phyloP scores from a whole-genome alignment of 805 yeast genomes.

The Metschnikowia dekortorum region DNA sequence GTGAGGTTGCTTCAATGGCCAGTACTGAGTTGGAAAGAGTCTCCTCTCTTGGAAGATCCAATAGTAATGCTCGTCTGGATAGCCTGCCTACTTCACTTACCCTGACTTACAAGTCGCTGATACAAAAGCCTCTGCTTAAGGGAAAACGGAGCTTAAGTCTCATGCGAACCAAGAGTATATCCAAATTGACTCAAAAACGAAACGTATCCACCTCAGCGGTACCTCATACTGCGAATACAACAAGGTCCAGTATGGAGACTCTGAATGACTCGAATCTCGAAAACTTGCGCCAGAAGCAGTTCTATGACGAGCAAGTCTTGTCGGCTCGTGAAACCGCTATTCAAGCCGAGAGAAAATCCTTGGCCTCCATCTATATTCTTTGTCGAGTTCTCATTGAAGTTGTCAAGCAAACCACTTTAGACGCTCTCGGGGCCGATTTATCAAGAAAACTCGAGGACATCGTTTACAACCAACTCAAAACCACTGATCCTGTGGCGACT shows the following conservation, averaged over 20 bases:
- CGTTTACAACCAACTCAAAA: slow-evolving; percentile 81
- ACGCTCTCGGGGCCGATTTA: slow-evolving; percentile 69
- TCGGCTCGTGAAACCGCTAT: slow-evolving; percentile 63
- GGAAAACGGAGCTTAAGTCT: slow-evolving; percentile 39
- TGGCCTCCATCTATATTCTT: slow-evolving; percentile 80
- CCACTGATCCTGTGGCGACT: slow-evolving; percentile 76
- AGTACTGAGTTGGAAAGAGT: slow-evolving; percentile 37
- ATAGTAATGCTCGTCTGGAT: not conserved
- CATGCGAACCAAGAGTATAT: slow-evolving; percentile 37
- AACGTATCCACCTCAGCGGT: slow-evolving; percentile 43
- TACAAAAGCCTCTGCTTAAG: slow-evolving; percentile 8
- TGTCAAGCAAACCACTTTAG: slow-evolving; percentile 79
- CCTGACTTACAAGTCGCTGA: slow-evolving; percentile 2
- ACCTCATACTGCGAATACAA: not conserved
- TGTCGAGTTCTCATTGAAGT: slow-evolving; percentile 92
- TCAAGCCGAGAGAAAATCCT: slow-evolving; percentile 80
- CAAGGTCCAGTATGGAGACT: slow-evolving; percentile 3
- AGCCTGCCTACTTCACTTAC: not conserved
- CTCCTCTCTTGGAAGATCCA: slow-evolving; percentile 23
- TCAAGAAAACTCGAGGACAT: slow-evolving; percentile 87
- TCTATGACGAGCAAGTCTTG: slow-evolving; percentile 26
- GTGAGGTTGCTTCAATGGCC: slow-evolving; percentile 66
- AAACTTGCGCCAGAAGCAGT: slow-evolving; percentile 19
- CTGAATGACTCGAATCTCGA: slow-evolving; percentile 8
- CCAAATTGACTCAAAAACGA: slow-evolving; percentile 42